Percentiles rank a stretch among this genome's conserved stretches.
Conservation (phyloP, 148 eudicot genomes). For the Rhododendron vialii region DNA sequence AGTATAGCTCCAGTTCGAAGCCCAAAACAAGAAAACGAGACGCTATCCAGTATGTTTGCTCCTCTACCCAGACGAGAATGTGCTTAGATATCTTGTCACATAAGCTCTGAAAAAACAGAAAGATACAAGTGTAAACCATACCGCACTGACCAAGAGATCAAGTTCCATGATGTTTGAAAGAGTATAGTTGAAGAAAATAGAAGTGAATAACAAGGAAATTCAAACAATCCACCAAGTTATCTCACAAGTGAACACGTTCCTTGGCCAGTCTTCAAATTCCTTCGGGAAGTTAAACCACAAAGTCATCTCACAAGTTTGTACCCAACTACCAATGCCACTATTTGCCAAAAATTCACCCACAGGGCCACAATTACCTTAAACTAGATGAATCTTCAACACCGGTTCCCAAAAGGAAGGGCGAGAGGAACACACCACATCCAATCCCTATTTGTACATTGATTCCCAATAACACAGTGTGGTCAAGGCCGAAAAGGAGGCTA, state of each 20-base stretch:
- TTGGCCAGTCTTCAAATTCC: background rate
- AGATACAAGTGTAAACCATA: background rate
- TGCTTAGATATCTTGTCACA: slow-evolving; percentile 53
- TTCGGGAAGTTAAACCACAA: background rate
- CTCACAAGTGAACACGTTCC: background rate
- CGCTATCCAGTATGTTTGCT: slow-evolving; percentile 96
- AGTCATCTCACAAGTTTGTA: background rate
- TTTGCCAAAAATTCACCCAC: background rate
- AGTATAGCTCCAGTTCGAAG: slow-evolving; percentile 83
- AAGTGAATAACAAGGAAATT: background rate
- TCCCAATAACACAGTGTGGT: background rate
- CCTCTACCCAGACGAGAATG: slow-evolving; percentile 89
- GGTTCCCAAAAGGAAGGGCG: background rate
- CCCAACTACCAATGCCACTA: background rate
- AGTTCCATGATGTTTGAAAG: background rate
- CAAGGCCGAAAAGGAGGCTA: background rate
- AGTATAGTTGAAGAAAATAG: background rate
- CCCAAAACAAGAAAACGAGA: slow-evolving; percentile 81
- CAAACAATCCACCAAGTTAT: background rate
- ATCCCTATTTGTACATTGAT: background rate
- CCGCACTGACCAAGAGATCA: background rate
- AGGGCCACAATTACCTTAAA: background rate
- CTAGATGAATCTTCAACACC: background rate
- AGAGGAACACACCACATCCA: background rate
- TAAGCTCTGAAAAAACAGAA: slow-evolving; percentile 43